Evolutionary conservation across 495 filamentous ascomycete genomes (phyloP).

Genomic region (Xylaria sp.): DNA sequence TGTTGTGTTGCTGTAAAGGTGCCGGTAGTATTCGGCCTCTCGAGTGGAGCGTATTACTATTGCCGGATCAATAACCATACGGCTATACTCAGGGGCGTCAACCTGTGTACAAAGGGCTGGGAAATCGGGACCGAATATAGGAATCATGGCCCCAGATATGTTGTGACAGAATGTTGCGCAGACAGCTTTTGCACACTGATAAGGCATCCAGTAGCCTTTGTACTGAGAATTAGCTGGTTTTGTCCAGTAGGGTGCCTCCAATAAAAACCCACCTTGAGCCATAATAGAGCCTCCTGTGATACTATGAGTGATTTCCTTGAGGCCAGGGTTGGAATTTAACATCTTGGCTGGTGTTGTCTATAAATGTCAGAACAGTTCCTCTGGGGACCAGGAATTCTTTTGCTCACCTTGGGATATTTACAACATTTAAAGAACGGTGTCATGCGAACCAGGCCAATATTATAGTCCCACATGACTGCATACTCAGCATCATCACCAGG

Average conservation of each 20-base stretch:
- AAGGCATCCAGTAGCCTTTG: slow-evolving; percentile 97
- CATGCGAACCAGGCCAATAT: slow-evolving; percentile 91
- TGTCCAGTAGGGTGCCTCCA: not conserved
- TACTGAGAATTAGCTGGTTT: slow-evolving; percentile 3
- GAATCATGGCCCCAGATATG: slow-evolving; percentile 84
- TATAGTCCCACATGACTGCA: slow-evolving; percentile 95
- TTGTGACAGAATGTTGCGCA: slow-evolving; percentile 86
- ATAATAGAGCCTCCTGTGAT: slow-evolving; percentile 91
- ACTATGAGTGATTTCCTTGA: slow-evolving; percentile 85
- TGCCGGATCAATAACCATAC: slow-evolving; percentile 70
- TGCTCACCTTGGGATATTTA: slow-evolving; percentile 79
- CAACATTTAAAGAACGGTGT: slow-evolving; percentile 94
- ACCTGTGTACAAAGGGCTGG: slow-evolving; percentile 71
- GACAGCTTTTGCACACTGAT: slow-evolving; percentile 78
- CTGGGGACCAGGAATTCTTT: not conserved
- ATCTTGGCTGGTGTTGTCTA: slow-evolving; percentile 87
- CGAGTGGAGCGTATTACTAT: slow-evolving; percentile 64
- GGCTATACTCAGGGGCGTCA: slow-evolving; percentile 60
- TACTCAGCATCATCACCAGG: slow-evolving; percentile 71
- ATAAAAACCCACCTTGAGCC: slow-evolving; percentile 75
- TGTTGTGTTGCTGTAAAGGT: slow-evolving; percentile 36
- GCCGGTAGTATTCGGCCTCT: slow-evolving; percentile 58
- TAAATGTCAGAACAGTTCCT: slow-evolving; percentile 27
- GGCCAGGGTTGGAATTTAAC: slow-evolving; percentile 77
- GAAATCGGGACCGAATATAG: slow-evolving; percentile 86